phyloP scores from a whole-genome alignment of 306 rosid genomes.

The Delonix regia region DNA sequence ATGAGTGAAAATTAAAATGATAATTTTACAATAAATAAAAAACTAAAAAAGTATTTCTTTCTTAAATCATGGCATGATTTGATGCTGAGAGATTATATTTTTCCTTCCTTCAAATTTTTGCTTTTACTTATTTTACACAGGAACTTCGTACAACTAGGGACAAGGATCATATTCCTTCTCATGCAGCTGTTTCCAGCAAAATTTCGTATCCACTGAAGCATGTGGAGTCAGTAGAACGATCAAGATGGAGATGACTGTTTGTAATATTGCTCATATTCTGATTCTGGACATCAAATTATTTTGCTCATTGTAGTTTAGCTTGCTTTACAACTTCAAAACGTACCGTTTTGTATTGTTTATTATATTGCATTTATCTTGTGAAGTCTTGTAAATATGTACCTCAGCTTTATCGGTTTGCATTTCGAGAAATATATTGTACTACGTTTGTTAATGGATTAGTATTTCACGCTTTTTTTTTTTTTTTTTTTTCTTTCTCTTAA shows the following conservation, averaged over 20 bases:
- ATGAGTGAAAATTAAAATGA: too few relatives aligned
- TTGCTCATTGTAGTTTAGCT: slow-evolving; percentile 38
- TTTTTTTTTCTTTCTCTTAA: too few relatives aligned
- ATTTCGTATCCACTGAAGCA: slow-evolving; percentile 44
- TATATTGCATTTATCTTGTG: slow-evolving; percentile 32
- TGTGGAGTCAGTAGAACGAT: slow-evolving; percentile 47
- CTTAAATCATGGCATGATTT: neutral
- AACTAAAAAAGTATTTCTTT: too few relatives aligned
- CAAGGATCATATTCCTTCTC: slow-evolving; percentile 47
- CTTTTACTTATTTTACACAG: slow-evolving; percentile 50
- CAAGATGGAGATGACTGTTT: slow-evolving; percentile 54
- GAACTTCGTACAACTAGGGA: slow-evolving; percentile 72
- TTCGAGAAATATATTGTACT: neutral
- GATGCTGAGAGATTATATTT: neutral
- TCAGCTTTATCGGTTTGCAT: slow-evolving; percentile 29
- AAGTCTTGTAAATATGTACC: slow-evolving; percentile 52
- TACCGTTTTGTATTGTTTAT: slow-evolving; percentile 25
- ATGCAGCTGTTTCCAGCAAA: slow-evolving; percentile 44
- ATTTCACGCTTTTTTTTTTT: neutral
- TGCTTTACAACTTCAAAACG: neutral
- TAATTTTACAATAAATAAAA: too few relatives aligned
- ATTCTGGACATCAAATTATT: slow-evolving; percentile 43
- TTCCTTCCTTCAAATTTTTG: neutral
- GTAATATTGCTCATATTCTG: slow-evolving; percentile 16
- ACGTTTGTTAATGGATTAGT: neutral